Percentiles rank a stretch among this genome's conserved stretches.
phyloP scores from a whole-genome alignment of 192 early-diverging fungal species.

The Coemansia sp. region DNA sequence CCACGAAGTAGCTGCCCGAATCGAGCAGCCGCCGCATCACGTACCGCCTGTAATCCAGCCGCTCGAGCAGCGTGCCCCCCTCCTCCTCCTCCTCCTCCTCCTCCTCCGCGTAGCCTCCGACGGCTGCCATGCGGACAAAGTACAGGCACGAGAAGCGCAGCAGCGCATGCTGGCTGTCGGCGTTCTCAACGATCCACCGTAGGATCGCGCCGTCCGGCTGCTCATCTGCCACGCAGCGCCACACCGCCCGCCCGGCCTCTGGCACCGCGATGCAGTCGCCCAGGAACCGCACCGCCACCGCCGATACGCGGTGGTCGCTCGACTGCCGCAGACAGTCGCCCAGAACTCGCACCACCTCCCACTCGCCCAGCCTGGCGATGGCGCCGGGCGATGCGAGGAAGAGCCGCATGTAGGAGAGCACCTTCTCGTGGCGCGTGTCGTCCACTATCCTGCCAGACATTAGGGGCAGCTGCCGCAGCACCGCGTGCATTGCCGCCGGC shows the following conservation, averaged over 20 bases:
- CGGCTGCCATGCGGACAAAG: conserved; percentile 29
- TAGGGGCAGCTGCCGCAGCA: conserved; percentile 61
- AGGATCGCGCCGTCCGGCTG: background rate
- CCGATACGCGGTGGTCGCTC: conserved; percentile 39
- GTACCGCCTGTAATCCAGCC: conserved; percentile 19
- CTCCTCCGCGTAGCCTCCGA: background rate
- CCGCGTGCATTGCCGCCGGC: conserved; percentile 37
- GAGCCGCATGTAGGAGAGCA: conserved; percentile 63
- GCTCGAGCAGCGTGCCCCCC: background rate
- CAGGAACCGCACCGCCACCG: conserved; percentile 42
- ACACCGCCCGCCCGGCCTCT: background rate
- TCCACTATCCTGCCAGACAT: conserved; percentile 76
- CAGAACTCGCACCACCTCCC: conserved; percentile 12
- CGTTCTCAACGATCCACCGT: conserved; percentile 24
- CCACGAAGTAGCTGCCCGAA: conserved; percentile 45
- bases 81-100: background rate
- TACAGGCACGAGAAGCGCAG: conserved; percentile 33
- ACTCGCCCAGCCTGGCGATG: conserved; percentile 17
- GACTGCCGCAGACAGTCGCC: conserved; percentile 15
- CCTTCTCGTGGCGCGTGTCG: conserved; percentile 75
- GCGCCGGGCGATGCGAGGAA: conserved; percentile 23
- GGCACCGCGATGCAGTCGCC: conserved; percentile 18
- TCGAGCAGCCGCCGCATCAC: conserved; percentile 35
- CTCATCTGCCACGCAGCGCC: background rate
- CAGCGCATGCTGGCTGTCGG: conserved; percentile 43